These are phyloP conservation scores for Debaryomyces psychrophilus DNA, from an alignment of 1,139 yeast species.

Conservation along the genomic window DNA sequence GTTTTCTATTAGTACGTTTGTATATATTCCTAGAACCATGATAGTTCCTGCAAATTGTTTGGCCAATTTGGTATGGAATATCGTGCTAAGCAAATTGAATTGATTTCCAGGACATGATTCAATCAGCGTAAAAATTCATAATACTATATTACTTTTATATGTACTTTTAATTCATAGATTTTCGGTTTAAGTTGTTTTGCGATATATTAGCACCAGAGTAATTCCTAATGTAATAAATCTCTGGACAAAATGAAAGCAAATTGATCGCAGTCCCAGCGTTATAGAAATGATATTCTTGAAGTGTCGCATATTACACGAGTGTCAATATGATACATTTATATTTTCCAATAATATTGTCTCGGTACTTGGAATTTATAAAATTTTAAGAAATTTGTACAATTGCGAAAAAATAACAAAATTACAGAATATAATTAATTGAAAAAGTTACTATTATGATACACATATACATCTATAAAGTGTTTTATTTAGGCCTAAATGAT, in stretches of 20 bases:
- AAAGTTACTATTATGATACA: neutral
- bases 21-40: conserved; percentile 47
- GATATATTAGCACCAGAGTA: neutral
- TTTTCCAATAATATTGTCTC: too few relatives aligned
- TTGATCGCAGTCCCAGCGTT: too few relatives aligned
- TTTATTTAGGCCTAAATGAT: conserved; percentile 31
- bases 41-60: conserved; percentile 63
- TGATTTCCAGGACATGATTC: conserved; percentile 11
- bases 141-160: neutral
- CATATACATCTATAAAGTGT: neutral
- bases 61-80: conserved; percentile 59
- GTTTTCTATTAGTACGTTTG: conserved; percentile 54
- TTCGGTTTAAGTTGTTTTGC: neutral
- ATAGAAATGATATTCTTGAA: too few relatives aligned
- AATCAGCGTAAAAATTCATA: neutral
- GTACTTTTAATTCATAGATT: conserved; percentile 3
- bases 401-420: neutral
- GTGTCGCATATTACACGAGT: neutral
- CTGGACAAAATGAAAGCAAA: neutral
- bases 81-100: conserved; percentile 46
- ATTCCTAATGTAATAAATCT: neutral
- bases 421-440: neutral
- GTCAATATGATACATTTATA: neutral
- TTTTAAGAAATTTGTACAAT: neutral
- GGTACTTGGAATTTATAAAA: too few relatives aligned